Conservation (phyloP, 345 rosid genomes). For the Populus tremula region DNA sequence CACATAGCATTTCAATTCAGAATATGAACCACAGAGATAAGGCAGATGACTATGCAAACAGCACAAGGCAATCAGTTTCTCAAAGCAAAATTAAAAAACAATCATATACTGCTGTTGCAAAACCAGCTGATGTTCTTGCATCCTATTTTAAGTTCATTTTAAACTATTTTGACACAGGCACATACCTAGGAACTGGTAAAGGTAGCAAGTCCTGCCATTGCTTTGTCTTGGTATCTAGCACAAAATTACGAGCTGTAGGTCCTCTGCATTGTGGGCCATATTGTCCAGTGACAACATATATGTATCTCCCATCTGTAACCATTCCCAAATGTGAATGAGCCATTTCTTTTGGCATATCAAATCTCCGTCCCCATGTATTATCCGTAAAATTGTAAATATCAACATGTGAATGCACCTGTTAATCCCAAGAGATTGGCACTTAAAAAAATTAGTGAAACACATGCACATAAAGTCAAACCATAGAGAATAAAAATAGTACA, state of each 20-base stretch:
- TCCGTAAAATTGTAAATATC: slow-evolving; percentile 78
- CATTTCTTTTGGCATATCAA: slow-evolving; percentile 98
- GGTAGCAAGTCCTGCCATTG: slow-evolving; percentile 67
- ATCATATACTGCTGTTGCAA: not conserved
- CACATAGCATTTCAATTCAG: not conserved
- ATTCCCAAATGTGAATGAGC: slow-evolving; percentile 99
- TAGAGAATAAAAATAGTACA: not conserved
- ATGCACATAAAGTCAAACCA: slow-evolving; percentile 1
- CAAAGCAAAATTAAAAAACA: not conserved
- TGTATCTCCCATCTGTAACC: slow-evolving; percentile 89
- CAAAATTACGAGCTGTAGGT: slow-evolving; percentile 74
- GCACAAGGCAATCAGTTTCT: not conserved
- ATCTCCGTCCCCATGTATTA: slow-evolving; percentile 85
- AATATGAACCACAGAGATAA: not conserved
- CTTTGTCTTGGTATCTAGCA: slow-evolving; percentile 83
- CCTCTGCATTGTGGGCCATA: slow-evolving; percentile 97
- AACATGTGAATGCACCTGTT: slow-evolving; percentile 89
- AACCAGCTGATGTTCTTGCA: not conserved
- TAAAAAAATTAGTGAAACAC: slow-evolving; percentile 4
- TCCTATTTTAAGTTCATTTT: not conserved
- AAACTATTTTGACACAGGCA: slow-evolving; percentile 6
- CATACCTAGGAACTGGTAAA: slow-evolving; percentile 85
- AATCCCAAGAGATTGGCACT: not conserved
- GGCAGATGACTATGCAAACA: not conserved
- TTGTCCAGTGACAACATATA: slow-evolving; percentile 80